phyloP scores from a whole-genome alignment of 495 filamentous ascomycete species.

The Chaetomium fimeti region DNA sequence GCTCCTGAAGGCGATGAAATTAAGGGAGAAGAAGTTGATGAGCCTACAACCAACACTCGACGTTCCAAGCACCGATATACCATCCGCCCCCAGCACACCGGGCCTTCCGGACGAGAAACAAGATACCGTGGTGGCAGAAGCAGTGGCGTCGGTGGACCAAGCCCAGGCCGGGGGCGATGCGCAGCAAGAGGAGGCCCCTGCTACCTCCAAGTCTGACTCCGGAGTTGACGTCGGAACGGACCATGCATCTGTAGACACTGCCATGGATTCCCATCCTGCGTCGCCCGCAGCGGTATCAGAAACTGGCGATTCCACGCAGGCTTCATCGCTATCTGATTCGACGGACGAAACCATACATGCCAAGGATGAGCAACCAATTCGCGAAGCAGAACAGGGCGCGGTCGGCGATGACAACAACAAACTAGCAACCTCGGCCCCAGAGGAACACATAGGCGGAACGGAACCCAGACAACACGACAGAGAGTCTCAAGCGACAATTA shows the following conservation, averaged over 20 bases:
- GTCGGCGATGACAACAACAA: neutral
- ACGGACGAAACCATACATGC: constrained; percentile 52
- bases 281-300: constrained; percentile 51
- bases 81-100: constrained; percentile 24
- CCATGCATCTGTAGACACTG: constrained; percentile 36
- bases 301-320: constrained; percentile 52
- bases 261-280: constrained; percentile 51
- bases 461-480: neutral
- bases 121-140: constrained; percentile 10
- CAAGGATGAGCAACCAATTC: constrained; percentile 22
- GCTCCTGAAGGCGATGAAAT: constrained; percentile 88
- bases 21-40: constrained; percentile 70
- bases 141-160: constrained; percentile 10
- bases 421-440: neutral
- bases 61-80: constrained; percentile 17
- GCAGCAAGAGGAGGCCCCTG: constrained; percentile 26
- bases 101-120: constrained; percentile 16
- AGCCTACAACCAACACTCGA: constrained; percentile 24
- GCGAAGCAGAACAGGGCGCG: neutral
- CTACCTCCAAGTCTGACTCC: constrained; percentile 43
- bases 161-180: constrained; percentile 6
- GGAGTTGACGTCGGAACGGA: constrained; percentile 43
- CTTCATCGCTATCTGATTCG: constrained; percentile 55
- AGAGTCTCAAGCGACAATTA: constrained; percentile 19
- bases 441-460: neutral